phyloP scores from a whole-genome alignment of 257 asterid species.

The Mitragyna speciosa region DNA sequence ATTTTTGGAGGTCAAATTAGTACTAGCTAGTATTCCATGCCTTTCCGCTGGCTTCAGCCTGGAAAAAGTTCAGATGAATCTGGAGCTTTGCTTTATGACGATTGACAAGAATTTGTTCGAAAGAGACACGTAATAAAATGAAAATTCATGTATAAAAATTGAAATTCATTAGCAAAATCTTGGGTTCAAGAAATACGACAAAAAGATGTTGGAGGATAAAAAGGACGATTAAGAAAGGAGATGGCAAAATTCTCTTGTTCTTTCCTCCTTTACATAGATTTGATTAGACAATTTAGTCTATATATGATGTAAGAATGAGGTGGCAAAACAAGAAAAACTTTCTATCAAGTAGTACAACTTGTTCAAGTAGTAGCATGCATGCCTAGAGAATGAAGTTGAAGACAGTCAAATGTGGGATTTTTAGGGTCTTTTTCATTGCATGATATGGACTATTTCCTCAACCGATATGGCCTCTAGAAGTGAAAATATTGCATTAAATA shows the following conservation, averaged over 20 bases:
- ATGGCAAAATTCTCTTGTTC: not conserved
- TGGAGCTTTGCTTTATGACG: not conserved
- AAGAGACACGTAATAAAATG: too few relatives aligned
- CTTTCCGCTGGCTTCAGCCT: not conserved
- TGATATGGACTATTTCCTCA: not conserved
- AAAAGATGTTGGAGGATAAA: not conserved
- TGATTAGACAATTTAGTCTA: not conserved
- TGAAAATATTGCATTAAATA: not conserved
- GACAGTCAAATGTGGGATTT: slow-evolving; percentile 5
- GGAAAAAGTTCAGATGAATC: not conserved
- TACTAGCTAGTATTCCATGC: not conserved
- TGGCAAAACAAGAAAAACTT: not conserved
- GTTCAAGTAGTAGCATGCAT: not conserved
- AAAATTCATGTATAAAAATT: not conserved
- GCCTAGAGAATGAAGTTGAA: not conserved
- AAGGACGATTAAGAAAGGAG: not conserved
- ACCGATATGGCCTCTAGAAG: not conserved
- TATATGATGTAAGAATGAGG: not conserved
- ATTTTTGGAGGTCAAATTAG: not conserved
- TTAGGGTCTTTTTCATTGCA: not conserved
- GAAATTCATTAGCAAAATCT: not conserved
- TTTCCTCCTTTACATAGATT: not conserved
- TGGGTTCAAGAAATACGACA: not conserved
- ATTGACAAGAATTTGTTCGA: not conserved
- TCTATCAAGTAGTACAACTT: not conserved